phyloP scores from a whole-genome alignment of 495 filamentous ascomycete species.

The Penicillium samsonianum region DNA sequence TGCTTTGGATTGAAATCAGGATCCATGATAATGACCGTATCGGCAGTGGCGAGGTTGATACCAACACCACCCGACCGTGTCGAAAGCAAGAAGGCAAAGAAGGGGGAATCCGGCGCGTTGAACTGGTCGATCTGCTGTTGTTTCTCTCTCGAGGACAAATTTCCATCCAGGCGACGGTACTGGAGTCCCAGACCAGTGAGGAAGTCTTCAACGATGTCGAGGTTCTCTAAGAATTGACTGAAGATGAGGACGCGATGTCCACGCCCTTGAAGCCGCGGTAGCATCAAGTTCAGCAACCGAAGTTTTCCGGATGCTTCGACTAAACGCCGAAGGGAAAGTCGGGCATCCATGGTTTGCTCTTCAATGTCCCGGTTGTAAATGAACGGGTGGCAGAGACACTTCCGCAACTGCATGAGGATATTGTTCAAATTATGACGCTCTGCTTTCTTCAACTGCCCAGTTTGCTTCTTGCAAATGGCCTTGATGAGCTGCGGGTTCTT shows the following conservation, averaged over 20 bases:
- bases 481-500: constrained; percentile 88
- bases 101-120: constrained; percentile 77
- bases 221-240: constrained; percentile 88
- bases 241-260: constrained; percentile 94
- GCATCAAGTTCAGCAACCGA: constrained; percentile 79
- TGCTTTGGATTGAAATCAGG: constrained; percentile 99
- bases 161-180: constrained; percentile 86
- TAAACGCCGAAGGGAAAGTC: constrained; percentile 69
- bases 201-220: constrained; percentile 92
- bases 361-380: constrained; percentile 89
- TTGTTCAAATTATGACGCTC: constrained; percentile 85
- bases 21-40: constrained; percentile 98
- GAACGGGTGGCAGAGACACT: constrained; percentile 94
- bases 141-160: constrained; percentile 74
- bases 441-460: constrained; percentile 54
- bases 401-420: constrained; percentile 92
- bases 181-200: constrained; percentile 66
- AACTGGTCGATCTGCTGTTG: constrained; percentile 92
- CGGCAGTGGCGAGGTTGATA: constrained; percentile 95
- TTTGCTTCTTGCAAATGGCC: constrained; percentile 70
- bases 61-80: constrained; percentile 95
- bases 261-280: constrained; percentile 84
- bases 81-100: constrained; percentile 89
- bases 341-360: constrained; percentile 59
- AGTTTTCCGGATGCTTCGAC: constrained; percentile 92